phyloP scores from a whole-genome alignment of 2,329 filamentous ascomycete genomes.

The Colletotrichum tanaceti region DNA sequence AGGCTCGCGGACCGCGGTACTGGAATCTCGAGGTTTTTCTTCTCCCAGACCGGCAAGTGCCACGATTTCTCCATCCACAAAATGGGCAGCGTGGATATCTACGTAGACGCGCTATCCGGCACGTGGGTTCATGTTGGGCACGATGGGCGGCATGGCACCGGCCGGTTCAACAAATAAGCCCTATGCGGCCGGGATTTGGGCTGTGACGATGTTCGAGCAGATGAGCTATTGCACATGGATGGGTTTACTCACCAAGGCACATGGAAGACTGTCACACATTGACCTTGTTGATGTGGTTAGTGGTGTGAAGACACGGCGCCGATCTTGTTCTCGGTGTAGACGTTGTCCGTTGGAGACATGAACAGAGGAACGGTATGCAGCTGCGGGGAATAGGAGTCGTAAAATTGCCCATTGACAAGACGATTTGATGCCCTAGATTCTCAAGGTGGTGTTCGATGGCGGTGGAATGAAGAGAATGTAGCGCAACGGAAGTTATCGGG shows the following conservation, averaged over 20 bases:
- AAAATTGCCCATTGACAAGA: no score
- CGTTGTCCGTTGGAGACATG: background rate
- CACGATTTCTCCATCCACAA: background rate
- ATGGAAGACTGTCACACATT: background rate
- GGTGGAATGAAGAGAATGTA: background rate
- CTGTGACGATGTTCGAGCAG: background rate
- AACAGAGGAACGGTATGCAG: background rate
- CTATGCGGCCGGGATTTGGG: background rate
- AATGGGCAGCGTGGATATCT: background rate
- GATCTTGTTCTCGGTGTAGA: background rate
- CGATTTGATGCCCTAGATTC: background rate
- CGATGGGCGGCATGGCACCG: background rate
- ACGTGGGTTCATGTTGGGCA: background rate
- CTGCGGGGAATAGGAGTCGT: background rate
- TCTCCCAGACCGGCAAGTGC: background rate
- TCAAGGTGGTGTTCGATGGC: background rate
- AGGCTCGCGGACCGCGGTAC: background rate
- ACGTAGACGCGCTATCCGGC: background rate
- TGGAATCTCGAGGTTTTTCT: background rate
- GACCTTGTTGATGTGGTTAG: background rate
- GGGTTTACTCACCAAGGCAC: conserved; percentile 2
- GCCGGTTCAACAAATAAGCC: conserved; percentile 1
- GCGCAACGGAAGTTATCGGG: conserved; percentile 11
- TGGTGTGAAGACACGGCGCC: background rate
- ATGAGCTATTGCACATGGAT: conserved; percentile 1